Conservation (phyloP, 164 flowering plant genomes). For the Aristolochia contorta region DNA sequence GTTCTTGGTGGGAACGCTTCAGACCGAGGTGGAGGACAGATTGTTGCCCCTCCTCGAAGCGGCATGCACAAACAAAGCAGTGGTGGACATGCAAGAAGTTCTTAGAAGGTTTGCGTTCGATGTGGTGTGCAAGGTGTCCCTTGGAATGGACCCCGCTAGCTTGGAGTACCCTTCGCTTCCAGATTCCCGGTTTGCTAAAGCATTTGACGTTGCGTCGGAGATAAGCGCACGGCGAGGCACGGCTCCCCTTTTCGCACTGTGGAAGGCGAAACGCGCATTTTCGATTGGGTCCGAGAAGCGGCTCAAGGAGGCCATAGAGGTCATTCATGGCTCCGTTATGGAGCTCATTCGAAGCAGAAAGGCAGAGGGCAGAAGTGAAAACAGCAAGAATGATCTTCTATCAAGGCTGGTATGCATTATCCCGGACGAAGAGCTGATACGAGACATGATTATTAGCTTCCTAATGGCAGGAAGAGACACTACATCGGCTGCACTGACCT, state of each 20-base stretch:
- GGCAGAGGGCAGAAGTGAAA: not conserved
- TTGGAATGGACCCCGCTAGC: conserved; percentile 41
- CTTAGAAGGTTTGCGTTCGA: conserved; percentile 50
- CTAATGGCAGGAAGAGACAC: conserved; percentile 78
- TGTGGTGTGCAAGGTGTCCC: conserved; percentile 36
- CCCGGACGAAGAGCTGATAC: conserved; percentile 29
- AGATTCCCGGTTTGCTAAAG: conserved; percentile 25
- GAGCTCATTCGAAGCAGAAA: conserved; percentile 34
- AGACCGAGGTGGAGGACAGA: conserved; percentile 32
- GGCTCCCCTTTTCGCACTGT: conserved; percentile 32
- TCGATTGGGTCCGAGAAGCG: conserved; percentile 41
- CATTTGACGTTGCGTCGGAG: conserved; percentile 50
- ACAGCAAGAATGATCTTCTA: conserved; percentile 28
- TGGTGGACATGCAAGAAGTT: conserved; percentile 33
- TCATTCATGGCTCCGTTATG: conserved; percentile 24
- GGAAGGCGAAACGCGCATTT: conserved; percentile 46
- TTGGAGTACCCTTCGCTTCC: too few relatives aligned
- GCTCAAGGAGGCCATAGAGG: conserved; percentile 28
- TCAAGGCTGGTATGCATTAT: conserved; percentile 35
- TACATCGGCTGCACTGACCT: conserved; percentile 66
- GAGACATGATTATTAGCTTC: conserved; percentile 66
- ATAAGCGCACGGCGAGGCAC: conserved; percentile 41
- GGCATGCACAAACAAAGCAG: conserved; percentile 11
- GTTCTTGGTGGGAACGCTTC: conserved; percentile 25
- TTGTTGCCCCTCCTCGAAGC: conserved; percentile 39